These are phyloP conservation scores for Gossypium anomalum DNA, from an alignment of 345 rosid species.

Conservation along the genomic window DNA sequence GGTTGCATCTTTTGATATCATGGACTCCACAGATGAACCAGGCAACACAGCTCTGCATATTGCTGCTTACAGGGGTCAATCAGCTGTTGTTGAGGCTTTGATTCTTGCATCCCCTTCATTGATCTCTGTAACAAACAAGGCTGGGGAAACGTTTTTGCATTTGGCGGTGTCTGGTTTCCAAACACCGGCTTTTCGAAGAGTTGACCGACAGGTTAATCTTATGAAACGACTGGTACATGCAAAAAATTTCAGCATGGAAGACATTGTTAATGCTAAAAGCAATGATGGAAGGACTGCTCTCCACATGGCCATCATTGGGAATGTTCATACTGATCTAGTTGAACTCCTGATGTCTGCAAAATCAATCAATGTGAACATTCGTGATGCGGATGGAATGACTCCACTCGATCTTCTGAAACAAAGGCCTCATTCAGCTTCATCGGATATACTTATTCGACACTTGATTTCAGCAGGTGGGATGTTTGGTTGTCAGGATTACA, in stretches of 20 bases:
- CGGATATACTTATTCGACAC: constrained; percentile 58
- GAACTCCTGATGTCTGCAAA: constrained; percentile 65
- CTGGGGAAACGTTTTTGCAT: constrained; percentile 81
- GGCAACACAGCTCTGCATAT: constrained; percentile 79
- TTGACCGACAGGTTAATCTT: constrained; percentile 68
- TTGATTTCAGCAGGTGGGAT: constrained; percentile 78
- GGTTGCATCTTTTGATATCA: constrained; percentile 42
- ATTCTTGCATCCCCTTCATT: constrained; percentile 48
- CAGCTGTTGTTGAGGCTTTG: constrained; percentile 52
- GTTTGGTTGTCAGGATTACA: constrained; percentile 46
- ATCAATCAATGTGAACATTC: constrained; percentile 56
- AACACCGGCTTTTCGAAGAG: constrained; percentile 63
- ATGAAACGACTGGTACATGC: constrained; percentile 50
- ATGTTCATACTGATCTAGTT: constrained; percentile 55
- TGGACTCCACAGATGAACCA: constrained; percentile 43
- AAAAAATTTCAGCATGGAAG: constrained; percentile 28
- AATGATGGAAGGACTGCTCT: constrained; percentile 75
- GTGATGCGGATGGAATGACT: constrained; percentile 66
- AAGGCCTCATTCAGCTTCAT: constrained; percentile 55
- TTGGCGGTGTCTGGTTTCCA: constrained; percentile 72
- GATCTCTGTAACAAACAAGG: constrained; percentile 45
- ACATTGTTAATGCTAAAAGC: constrained; percentile 51
- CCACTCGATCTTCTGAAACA: constrained; percentile 77
- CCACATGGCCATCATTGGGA: constrained; percentile 71
- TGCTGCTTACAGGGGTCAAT: constrained; percentile 73